Evolutionary conservation across 2,329 filamentous ascomycete species (phyloP), one percentile per base, ranked within the genome.

Genomic region (Xylariaceae sp.): DNA sequence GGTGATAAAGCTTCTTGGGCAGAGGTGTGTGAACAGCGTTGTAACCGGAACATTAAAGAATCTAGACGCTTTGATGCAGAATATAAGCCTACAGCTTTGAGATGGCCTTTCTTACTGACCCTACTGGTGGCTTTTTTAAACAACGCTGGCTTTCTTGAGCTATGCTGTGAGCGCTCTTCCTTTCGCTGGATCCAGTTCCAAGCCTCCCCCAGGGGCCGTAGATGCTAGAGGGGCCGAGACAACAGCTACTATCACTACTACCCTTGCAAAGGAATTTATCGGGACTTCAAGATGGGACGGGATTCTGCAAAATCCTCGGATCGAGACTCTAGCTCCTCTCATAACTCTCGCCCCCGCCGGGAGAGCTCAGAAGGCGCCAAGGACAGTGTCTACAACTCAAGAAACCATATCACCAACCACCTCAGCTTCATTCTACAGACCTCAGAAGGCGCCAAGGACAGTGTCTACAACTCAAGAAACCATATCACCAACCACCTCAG

Each of bases 31-130:
- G n/a, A n/a, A n/a, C n/a, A n/a, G n/a, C n/a, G n/a, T n/a, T n/a
- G n/a, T n/a, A n/a, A n/a, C n/a, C n/a, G n/a, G n/a, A n/a, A n/a
- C n/a, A n/a, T n/a, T n/a, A n/a, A n/a, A n/a, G n/a, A n/a, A n/a
- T n/a, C n/a, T n/a, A n/a, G n/a, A n/a, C n/a, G n/a, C n/a, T n/a
- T n/a, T n/a, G n/a, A n/a, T n/a, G n/a, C n/a, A n/a, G n/a, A 55
- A 11, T 55, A 50, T 18, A 55, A 55, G 21, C 46, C 52, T 26
- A 55, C 52, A 9, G 46, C 52, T 15, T 41, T 55, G 36, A 46
- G 41, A 11, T 46, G 46, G 46, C 41, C 52, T 10, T 55, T 41
- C 30, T 47, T 50, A 10, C 4, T 43, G 4, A 27, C 23, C 37
- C 23, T 55, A 6, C 24, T 50, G 16, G 18, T 30, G 1, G 46